Evolutionary conservation across 768 basidiomycete genomes (phyloP).

Genomic region (Asterophora parasitica): DNA sequence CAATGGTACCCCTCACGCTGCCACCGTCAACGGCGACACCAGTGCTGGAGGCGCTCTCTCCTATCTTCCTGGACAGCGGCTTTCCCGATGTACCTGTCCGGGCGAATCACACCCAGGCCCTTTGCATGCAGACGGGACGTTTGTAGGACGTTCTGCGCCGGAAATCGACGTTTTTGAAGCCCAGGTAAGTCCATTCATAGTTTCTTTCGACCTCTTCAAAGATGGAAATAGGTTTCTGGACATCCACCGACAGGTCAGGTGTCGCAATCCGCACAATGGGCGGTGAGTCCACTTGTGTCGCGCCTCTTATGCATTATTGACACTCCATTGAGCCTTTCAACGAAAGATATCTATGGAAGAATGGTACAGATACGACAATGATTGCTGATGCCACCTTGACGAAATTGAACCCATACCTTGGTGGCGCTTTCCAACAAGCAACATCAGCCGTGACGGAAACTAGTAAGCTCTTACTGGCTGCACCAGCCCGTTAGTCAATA

Average conservation of each 20-base stretch:
- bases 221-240: slow-evolving; percentile 24
- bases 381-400: slow-evolving; percentile 53
- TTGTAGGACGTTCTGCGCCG: slow-evolving; percentile 59
- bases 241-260: slow-evolving; percentile 45
- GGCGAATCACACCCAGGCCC: slow-evolving; percentile 79
- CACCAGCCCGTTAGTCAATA: neutral
- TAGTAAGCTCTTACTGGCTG: slow-evolving; percentile 29
- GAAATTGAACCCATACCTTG: slow-evolving; percentile 59
- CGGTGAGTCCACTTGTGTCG: slow-evolving; percentile 37
- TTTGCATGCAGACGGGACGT: slow-evolving; percentile 58
- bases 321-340: slow-evolving; percentile 62
- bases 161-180: slow-evolving; percentile 74
- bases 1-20: slow-evolving; percentile 39
- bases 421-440: slow-evolving; percentile 80
- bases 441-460: slow-evolving; percentile 67
- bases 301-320: neutral
- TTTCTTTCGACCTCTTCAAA: neutral
- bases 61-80: slow-evolving; percentile 63
- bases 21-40: slow-evolving; percentile 36
- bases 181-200: slow-evolving; percentile 36
- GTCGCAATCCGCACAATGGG: slow-evolving; percentile 84
- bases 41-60: slow-evolving; percentile 39
- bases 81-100: slow-evolving; percentile 36
- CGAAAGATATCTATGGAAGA: slow-evolving; percentile 62
- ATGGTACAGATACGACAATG: slow-evolving; percentile 51